phyloP scores from a whole-genome alignment of 768 basidiomycete species.

The Boletus vinaceobasis region DNA sequence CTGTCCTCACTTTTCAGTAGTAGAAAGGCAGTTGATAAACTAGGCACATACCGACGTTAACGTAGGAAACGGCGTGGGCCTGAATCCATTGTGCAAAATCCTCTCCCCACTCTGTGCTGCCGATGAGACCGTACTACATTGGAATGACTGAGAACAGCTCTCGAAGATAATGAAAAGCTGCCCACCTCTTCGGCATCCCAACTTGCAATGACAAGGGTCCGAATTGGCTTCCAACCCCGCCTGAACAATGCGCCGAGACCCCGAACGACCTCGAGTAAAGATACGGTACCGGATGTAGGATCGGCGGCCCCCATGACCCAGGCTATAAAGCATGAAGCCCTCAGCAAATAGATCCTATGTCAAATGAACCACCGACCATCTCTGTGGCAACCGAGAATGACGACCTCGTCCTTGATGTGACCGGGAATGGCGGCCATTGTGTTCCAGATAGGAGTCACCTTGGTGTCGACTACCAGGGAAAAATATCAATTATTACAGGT shows the following conservation, averaged over 20 bases:
- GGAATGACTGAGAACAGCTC: neutral
- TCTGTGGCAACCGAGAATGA: conserved; percentile 82
- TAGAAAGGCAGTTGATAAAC: neutral
- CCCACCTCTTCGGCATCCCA: conserved; percentile 75
- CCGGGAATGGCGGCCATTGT: conserved; percentile 81
- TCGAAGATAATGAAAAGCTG: neutral
- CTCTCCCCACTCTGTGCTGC: conserved; percentile 91
- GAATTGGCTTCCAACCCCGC: conserved; percentile 60
- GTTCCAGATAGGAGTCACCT: conserved; percentile 90
- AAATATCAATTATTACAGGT: neutral
- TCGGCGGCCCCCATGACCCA: conserved; percentile 51
- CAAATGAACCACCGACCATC: conserved; percentile 53
- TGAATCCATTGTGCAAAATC: conserved; percentile 83
- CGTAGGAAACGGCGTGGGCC: conserved; percentile 76
- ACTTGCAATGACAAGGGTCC: conserved; percentile 69
- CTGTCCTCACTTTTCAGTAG: conserved; percentile 28
- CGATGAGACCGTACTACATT: conserved; percentile 63
- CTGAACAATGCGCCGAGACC: conserved; percentile 48
- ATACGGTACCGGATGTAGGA: conserved; percentile 54
- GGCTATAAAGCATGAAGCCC: conserved; percentile 15
- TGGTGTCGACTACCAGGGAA: conserved; percentile 54
- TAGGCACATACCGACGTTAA: conserved; percentile 62
- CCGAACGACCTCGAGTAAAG: conserved; percentile 51
- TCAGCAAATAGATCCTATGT: neutral
- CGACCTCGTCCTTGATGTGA: conserved; percentile 75